These are phyloP conservation scores for Coccomyxa sp. DNA, from an alignment of 139 green algal species.

Conservation along the genomic window DNA sequence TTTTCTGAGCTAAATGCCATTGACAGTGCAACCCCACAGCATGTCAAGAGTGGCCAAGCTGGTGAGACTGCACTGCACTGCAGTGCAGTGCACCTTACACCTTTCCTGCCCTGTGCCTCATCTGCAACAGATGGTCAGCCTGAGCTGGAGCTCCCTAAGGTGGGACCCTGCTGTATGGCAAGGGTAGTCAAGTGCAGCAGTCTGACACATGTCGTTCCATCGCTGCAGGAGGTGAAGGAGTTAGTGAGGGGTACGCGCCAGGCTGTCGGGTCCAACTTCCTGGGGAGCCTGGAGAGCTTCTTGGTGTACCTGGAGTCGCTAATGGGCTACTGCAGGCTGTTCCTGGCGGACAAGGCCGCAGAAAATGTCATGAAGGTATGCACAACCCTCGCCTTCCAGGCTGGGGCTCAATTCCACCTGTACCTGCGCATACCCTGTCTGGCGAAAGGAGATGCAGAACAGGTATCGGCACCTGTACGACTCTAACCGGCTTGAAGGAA, in stretches of 20 bases:
- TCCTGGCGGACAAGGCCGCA: neutral
- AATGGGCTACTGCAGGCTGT: neutral
- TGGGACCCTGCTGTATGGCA: neutral
- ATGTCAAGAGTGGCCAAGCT: neutral
- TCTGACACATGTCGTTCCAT: too few relatives aligned
- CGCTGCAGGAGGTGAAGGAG: constrained; percentile 4
- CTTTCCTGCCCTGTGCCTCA: neutral
- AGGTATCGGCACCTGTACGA: too few relatives aligned
- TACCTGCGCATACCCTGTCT: too few relatives aligned
- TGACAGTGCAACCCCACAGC: neutral
- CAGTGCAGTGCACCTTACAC: neutral
- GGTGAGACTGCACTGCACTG: neutral
- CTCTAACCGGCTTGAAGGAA: too few relatives aligned
- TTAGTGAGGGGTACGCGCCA: neutral
- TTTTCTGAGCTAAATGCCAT: neutral
- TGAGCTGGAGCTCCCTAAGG: neutral
- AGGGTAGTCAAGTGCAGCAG: too few relatives aligned
- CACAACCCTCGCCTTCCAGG: too few relatives aligned
- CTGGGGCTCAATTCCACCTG: too few relatives aligned
- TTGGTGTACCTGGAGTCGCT: neutral
- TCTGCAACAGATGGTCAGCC: too few relatives aligned
- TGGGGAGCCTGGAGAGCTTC: constrained; percentile 8
- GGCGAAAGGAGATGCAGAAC: too few relatives aligned
- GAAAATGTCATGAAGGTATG: too few relatives aligned
- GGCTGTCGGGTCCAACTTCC: neutral